phyloP scores from a whole-genome alignment of 495 filamentous ascomycete species.

The Hyaloscypha finlandica region DNA sequence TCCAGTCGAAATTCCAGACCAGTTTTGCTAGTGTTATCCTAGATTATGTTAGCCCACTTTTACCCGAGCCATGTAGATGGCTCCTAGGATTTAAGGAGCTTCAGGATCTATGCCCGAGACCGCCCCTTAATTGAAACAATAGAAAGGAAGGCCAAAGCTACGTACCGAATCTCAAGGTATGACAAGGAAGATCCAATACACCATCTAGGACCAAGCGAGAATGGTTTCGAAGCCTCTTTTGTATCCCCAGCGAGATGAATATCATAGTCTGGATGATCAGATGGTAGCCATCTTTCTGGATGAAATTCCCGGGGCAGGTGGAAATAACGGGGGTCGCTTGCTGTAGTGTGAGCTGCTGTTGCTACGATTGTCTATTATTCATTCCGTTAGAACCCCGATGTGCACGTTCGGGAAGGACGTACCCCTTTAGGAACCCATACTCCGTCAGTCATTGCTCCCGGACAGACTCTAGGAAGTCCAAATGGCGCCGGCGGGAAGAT shows the following conservation, averaged over 20 bases:
- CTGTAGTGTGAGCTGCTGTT: not conserved
- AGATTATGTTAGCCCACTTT: no score
- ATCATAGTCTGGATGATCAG: not conserved
- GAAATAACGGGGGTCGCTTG: not conserved
- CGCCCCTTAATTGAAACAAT: no score
- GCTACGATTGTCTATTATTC: no score
- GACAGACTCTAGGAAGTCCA: not conserved
- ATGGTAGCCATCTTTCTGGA: not conserved
- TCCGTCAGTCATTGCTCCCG: slow-evolving; percentile 50
- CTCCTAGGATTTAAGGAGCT: no score
- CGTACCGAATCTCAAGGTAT: no score
- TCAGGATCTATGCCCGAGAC: no score
- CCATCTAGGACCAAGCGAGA: not conserved
- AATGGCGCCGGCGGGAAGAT: not conserved
- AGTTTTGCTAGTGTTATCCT: no score
- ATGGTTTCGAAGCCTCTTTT: not conserved
- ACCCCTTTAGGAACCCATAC: slow-evolving; percentile 53
- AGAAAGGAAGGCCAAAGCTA: no score
- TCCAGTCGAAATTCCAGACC: no score
- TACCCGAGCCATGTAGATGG: no score
- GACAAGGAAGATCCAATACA: no score
- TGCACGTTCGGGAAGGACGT: not conserved
- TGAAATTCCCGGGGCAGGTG: not conserved
- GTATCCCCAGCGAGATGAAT: not conserved
- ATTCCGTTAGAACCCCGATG: no score